Evolutionary conservation across 2,329 filamentous ascomycete species (phyloP), one percentile per base, ranked within the genome.

Genomic region (Aureobasidium mangrovei): DNA sequence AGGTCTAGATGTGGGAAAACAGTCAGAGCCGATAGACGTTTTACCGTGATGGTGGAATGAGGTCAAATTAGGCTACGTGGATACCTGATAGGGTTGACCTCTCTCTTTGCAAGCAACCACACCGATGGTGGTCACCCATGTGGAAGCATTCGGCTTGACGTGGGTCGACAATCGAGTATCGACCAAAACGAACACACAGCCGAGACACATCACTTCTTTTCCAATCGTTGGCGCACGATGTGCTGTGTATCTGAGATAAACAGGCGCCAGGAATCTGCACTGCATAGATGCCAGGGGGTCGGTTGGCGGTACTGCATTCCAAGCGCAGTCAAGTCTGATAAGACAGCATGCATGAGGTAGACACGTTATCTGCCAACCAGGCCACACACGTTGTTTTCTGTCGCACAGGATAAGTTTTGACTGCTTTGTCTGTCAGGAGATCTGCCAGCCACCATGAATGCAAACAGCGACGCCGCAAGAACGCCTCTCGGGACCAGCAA

Each of bases 271-370:
- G 18, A 18, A 18, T 18, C 18, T 18, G 18, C 18, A 18, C 18
- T 18, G 18, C 18, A 18, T 18, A 28, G 18, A 49, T 29, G 47
- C 47, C 47, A 51, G 36, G 47, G 47, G 47, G 9, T 51, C 47
- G 47, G 29, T 42, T 35, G 38, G 31, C 47, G 47, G 47, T 51
- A 49, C 46, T 46, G 9, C 46, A 49, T 49, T 49, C 46, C 46
- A 32, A 31, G 45, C 18, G 18, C 18, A 18, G 18, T 18, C 18
- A 18, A 18, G 18, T 18, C 18, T 18, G 18, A 18, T 18, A 18
- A 18, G 18, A 18, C 18, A 18, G 18, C 18, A 18, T 18, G 18
- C 18, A 18, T 18, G 18, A 18, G 18, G 18, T 18, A 18, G 18
- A 18, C 18, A 18, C 18, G 18, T 18, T 18, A 18, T 18, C 18